Percentiles rank a stretch among this genome's conserved stretches.
These are phyloP conservation scores for Leccinum arenicola DNA, from an alignment of 768 basidiomycete genomes.

Conservation along the genomic window DNA sequence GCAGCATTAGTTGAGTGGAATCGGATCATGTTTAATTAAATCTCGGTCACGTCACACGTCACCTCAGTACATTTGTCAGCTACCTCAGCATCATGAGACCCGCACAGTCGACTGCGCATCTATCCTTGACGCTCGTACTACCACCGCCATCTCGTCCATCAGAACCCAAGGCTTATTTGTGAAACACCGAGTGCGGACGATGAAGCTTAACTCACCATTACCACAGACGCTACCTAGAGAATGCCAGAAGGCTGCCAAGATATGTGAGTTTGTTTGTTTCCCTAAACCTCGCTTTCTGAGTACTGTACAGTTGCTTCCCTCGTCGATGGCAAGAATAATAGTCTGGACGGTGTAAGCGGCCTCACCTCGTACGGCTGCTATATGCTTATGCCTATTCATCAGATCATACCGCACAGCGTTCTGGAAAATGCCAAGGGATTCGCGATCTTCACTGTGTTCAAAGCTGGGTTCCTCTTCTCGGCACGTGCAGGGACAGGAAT, in stretches of 20 bases:
- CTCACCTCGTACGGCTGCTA: not conserved
- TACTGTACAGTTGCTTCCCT: conserved; percentile 69
- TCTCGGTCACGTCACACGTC: conserved; percentile 21
- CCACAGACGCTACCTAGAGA: conserved; percentile 70
- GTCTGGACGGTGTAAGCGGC: conserved; percentile 69
- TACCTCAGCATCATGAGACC: conserved; percentile 1
- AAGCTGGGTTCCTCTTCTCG: conserved; percentile 63
- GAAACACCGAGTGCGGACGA: conserved; percentile 14
- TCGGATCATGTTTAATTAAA: not conserved
- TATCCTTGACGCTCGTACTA: not conserved
- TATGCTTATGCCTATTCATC: not conserved
- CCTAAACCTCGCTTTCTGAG: not conserved
- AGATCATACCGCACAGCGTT: conserved; percentile 56
- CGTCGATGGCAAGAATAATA: conserved; percentile 75
- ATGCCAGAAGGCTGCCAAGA: conserved; percentile 84
- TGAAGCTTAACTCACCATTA: conserved; percentile 51
- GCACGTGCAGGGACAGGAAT: conserved; percentile 83
- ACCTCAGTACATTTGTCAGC: conserved; percentile 17
- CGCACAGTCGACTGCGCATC: conserved; percentile 23
- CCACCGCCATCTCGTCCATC: not conserved
- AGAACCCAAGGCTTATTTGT: not conserved
- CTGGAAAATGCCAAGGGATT: conserved; percentile 68
- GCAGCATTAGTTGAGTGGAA: not conserved
- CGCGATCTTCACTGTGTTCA: conserved; percentile 88
- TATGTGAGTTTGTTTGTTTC: conserved; percentile 49